Evolutionary conservation across 169 alveolate genomes (phyloP).

Genomic region (Cryptosporidium canis): DNA sequence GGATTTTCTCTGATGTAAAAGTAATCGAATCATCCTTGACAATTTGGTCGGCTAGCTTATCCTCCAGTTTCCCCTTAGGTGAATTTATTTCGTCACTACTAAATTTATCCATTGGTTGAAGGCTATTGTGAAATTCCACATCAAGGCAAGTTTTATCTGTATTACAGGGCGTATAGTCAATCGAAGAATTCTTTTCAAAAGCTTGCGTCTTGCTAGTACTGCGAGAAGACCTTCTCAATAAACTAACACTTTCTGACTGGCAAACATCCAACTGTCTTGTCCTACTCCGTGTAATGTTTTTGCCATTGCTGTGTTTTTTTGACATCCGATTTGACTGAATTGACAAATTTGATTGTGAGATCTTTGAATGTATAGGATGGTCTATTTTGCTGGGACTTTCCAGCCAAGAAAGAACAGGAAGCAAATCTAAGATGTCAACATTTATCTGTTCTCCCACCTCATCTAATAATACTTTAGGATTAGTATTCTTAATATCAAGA

Average conservation of each 20-base stretch:
- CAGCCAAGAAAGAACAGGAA: constrained; percentile 59
- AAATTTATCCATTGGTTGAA: neutral
- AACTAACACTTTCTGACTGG: neutral
- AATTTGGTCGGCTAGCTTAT: neutral
- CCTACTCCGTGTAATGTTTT: neutral
- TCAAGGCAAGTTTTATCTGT: neutral
- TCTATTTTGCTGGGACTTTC: neutral
- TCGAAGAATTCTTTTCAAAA: neutral
- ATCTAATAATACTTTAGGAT: neutral
- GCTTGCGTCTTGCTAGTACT: neutral
- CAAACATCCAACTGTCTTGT: neutral
- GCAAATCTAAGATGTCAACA: constrained; percentile 43
- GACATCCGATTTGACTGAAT: neutral
- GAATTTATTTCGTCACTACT: neutral
- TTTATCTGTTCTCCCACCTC: neutral
- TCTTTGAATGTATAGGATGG: neutral
- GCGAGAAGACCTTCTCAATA: constrained; percentile 45
- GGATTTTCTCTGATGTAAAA: neutral
- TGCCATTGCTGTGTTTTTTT: neutral
- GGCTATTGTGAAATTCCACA: neutral
- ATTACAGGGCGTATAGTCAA: neutral
- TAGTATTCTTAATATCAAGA: neutral
- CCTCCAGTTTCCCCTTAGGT: neutral
- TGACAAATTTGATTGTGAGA: neutral
- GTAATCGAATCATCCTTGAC: neutral